Percentiles rank a stretch among this genome's conserved stretches.
These are phyloP conservation scores for Colletotrichum gigasporum DNA, from an alignment of 2,329 filamentous ascomycete genomes.

Conservation along the genomic window DNA sequence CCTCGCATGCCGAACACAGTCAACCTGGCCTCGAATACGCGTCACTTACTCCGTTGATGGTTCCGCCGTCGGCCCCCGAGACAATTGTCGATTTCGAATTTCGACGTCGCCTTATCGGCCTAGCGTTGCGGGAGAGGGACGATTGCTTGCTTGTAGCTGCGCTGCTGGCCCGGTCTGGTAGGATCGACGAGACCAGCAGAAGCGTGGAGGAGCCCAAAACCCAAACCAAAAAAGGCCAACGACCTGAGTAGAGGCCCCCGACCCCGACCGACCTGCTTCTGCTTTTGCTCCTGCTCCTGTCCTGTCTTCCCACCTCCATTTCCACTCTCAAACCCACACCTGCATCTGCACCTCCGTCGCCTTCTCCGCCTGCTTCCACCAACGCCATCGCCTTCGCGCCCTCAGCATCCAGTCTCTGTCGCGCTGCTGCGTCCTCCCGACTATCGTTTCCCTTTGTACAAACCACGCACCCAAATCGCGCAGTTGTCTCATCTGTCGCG, in stretches of 20 bases:
- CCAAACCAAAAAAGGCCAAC: not conserved
- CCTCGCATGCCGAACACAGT: constrained; percentile 24
- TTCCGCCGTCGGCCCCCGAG: constrained; percentile 22
- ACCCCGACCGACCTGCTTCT: constrained; percentile 17
- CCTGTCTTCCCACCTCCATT: constrained; percentile 16
- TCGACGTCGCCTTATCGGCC: constrained; percentile 25
- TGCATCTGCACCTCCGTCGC: constrained; percentile 12
- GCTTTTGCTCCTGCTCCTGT: not conserved
- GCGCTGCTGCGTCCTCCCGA: constrained; percentile 6
- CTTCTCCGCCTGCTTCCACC: constrained; percentile 1
- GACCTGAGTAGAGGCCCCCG: not conserved
- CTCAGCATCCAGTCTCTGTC: constrained; percentile 1
- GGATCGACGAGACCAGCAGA: constrained; percentile 29
- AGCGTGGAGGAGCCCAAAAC: not conserved
- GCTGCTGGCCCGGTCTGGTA: constrained; percentile 8
- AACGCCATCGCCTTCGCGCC: constrained; percentile 1
- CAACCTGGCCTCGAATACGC: constrained; percentile 19
- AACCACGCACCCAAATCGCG: not conserved
- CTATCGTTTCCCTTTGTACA: constrained; percentile 9
- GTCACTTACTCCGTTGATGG: constrained; percentile 31
- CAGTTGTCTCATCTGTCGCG: not conserved
- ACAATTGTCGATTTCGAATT: constrained; percentile 29
- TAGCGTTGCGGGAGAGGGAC: constrained; percentile 27
- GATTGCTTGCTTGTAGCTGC: not conserved
- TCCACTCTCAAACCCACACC: constrained; percentile 4